Percentiles rank a stretch among this genome's conserved stretches.
These are phyloP conservation scores for Bacidia gigantensis DNA, from an alignment of 495 filamentous ascomycete genomes.

Conservation along the genomic window DNA sequence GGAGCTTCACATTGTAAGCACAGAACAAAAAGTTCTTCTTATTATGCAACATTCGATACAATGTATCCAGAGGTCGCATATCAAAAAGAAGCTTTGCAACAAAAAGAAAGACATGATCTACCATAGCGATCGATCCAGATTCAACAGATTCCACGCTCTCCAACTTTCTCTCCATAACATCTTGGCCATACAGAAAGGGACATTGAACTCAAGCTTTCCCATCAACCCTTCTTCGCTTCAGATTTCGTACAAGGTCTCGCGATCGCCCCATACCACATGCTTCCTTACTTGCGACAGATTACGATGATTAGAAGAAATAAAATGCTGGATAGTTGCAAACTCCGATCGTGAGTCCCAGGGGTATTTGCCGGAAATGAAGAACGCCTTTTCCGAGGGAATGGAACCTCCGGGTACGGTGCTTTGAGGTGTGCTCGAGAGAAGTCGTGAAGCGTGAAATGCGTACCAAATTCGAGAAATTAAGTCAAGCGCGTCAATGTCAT, in stretches of 20 bases:
- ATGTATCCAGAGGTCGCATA: background rate
- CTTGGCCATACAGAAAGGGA: background rate
- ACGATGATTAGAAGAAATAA: background rate
- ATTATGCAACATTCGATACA: background rate
- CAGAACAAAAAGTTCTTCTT: background rate
- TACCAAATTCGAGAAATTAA: background rate
- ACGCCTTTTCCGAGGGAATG: background rate
- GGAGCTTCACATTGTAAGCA: no score
- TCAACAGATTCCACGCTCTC: background rate
- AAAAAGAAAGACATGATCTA: background rate
- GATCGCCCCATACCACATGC: background rate
- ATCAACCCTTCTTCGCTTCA: background rate
- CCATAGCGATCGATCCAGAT: background rate
- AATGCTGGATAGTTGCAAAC: background rate
- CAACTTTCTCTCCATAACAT: background rate
- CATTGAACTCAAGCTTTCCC: background rate
- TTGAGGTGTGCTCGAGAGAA: background rate
- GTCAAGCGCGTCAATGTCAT: background rate
- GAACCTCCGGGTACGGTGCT: background rate
- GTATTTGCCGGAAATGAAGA: background rate
- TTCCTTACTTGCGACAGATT: background rate
- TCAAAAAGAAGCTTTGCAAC: background rate
- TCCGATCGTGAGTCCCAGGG: background rate
- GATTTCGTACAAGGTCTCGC: background rate
- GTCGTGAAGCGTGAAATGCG: background rate